These are phyloP conservation scores for Maudiozyma humilis DNA, from an alignment of 1,139 yeast species.

Conservation along the genomic window DNA sequence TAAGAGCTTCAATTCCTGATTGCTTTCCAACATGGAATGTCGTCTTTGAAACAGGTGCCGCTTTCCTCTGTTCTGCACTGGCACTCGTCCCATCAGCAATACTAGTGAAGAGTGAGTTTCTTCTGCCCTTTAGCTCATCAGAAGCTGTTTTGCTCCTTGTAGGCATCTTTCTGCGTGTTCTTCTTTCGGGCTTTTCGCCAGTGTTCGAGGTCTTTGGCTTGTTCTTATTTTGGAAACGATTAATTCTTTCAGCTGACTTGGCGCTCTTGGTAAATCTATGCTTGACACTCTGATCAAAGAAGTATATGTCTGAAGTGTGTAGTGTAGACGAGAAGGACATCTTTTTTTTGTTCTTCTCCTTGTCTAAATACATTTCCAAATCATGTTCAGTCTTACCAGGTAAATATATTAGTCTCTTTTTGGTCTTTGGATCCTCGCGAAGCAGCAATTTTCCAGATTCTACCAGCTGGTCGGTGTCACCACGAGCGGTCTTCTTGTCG, in stretches of 20 bases:
- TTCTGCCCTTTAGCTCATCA: slow-evolving; percentile 2
- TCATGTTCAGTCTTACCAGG: slow-evolving; percentile 20
- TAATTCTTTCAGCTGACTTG: slow-evolving; percentile 29
- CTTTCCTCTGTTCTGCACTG: neutral
- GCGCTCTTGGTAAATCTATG: slow-evolving; percentile 25
- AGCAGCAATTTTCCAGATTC: slow-evolving; percentile 19
- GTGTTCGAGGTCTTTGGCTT: slow-evolving; percentile 1
- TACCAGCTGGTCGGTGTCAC: slow-evolving; percentile 26
- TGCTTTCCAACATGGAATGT: slow-evolving; percentile 14
- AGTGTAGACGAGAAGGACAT: slow-evolving; percentile 22
- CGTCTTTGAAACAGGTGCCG: neutral
- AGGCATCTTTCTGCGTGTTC: slow-evolving; percentile 1
- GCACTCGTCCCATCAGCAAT: slow-evolving; percentile 1
- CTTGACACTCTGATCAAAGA: slow-evolving; percentile 29
- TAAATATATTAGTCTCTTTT: slow-evolving; percentile 19
- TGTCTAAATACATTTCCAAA: slow-evolving; percentile 16
- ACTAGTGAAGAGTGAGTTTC: slow-evolving; percentile 4
- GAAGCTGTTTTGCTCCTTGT: neutral
- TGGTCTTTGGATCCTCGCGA: slow-evolving; percentile 16
- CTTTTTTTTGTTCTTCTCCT: slow-evolving; percentile 25
- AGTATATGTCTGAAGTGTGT: slow-evolving; percentile 29
- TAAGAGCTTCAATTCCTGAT: slow-evolving; percentile 23
- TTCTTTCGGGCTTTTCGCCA: slow-evolving; percentile 1
- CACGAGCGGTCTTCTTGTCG: slow-evolving; percentile 29
- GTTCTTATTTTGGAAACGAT: slow-evolving; percentile 21